These are phyloP conservation scores for Mychonastes homosphaera DNA, from an alignment of 139 green algal species.

Conservation along the genomic window DNA sequence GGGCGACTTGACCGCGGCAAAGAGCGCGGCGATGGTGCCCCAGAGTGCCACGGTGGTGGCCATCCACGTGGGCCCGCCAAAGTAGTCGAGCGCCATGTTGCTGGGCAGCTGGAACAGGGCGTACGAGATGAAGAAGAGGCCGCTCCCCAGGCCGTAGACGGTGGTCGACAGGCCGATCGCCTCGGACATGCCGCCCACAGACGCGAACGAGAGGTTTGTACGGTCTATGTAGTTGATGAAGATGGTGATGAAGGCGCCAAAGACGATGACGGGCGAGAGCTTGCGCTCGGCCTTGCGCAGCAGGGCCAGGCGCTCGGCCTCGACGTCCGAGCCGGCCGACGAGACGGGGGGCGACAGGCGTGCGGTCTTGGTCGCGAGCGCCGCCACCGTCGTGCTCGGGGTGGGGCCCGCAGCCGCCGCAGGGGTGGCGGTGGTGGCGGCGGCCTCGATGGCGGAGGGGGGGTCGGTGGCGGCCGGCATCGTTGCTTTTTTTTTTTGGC, in stretches of 20 bases:
- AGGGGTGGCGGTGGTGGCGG: too few species aligned
- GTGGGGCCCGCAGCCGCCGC: not conserved
- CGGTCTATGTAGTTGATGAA: slow-evolving; percentile 53
- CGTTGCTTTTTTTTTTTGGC: too few species aligned
- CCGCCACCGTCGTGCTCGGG: not conserved
- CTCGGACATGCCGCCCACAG: slow-evolving; percentile 50
- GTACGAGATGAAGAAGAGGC: slow-evolving; percentile 64
- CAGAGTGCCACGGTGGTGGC: slow-evolving; percentile 39
- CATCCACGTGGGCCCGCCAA: slow-evolving; percentile 53
- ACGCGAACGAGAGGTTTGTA: slow-evolving; percentile 59
- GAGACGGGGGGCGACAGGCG: not conserved
- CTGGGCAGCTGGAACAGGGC: slow-evolving; percentile 15
- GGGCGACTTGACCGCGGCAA: slow-evolving; percentile 29
- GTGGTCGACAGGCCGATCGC: slow-evolving; percentile 43
- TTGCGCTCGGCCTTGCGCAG: not conserved
- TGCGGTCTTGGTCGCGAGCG: slow-evolving; percentile 11
- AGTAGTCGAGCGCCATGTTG: slow-evolving; percentile 15
- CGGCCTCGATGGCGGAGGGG: too few species aligned
- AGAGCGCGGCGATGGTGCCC: slow-evolving; percentile 40
- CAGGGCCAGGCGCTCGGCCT: not conserved
- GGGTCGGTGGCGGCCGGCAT: too few species aligned
- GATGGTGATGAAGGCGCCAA: slow-evolving; percentile 18
- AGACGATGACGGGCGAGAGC: not conserved
- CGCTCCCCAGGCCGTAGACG: slow-evolving; percentile 55
- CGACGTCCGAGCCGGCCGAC: not conserved